Percentiles rank a stretch among this genome's conserved stretches.
Evolutionary conservation across 345 rosid genomes (phyloP).

Genomic region (Gossypium stocksii): DNA sequence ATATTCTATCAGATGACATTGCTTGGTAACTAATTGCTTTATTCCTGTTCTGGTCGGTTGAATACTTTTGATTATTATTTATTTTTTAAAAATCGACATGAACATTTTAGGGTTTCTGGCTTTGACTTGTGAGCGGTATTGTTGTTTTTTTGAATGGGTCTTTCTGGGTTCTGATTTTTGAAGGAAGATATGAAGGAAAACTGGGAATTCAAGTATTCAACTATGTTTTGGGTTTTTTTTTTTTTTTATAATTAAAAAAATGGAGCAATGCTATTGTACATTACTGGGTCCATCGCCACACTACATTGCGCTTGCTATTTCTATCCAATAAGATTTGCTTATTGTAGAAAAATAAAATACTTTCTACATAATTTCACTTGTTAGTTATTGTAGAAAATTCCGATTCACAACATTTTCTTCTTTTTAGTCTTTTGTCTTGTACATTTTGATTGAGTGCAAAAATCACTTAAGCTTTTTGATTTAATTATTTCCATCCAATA

Average conservation of each 20-base stretch:
- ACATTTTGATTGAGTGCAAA: not conserved
- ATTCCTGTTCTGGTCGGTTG: constrained; percentile 12
- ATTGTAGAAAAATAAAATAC: not conserved
- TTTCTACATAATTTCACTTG: not conserved
- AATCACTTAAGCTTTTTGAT: not conserved
- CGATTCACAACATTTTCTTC: not conserved
- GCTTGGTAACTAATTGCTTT: not conserved
- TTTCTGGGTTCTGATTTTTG: not conserved
- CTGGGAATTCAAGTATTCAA: not conserved
- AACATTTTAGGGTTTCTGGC: constrained; percentile 17
- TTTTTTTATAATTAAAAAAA: not conserved
- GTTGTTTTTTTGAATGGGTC: constrained; percentile 18
- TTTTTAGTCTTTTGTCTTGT: not conserved
- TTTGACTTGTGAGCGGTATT: constrained; percentile 10
- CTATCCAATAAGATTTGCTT: not conserved
- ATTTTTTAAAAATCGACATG: constrained; percentile 1
- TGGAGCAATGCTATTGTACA: not conserved
- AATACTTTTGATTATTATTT: not conserved
- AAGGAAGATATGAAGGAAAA: not conserved
- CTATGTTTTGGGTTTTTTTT: not conserved
- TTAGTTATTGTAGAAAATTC: not conserved
- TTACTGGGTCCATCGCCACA: not conserved
- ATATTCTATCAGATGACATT: constrained; percentile 4
- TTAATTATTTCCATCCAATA: not conserved
- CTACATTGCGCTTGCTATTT: not conserved